Conservation (phyloP, 2,329 filamentous ascomycete species). For the Penicillium sp. region DNA sequence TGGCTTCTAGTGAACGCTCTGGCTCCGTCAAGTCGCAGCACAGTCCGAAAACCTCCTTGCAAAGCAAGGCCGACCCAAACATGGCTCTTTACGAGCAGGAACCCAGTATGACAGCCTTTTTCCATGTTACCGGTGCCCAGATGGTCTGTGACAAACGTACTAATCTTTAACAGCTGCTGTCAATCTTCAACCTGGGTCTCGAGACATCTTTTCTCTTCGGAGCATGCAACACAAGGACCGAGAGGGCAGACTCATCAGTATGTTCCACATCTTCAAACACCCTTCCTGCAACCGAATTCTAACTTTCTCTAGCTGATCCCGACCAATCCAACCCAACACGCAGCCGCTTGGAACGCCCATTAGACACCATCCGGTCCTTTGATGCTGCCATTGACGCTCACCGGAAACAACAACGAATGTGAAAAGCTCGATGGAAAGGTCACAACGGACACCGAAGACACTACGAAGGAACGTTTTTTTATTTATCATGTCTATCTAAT, state of each 20-base stretch:
- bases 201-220: constrained; percentile 64
- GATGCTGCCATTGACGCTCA: constrained; percentile 79
- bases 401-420: constrained; percentile 48
- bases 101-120: constrained; percentile 64
- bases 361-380: constrained; percentile 89
- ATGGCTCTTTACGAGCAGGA: constrained; percentile 81
- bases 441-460: not conserved
- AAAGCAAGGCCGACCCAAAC: constrained; percentile 82
- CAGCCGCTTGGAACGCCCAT: constrained; percentile 79
- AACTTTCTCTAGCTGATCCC: constrained; percentile 68
- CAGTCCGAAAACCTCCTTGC: constrained; percentile 45
- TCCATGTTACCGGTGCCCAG: not conserved
- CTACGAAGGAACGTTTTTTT: constrained; percentile 12
- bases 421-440: not conserved
- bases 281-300: not conserved
- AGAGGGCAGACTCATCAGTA: constrained; percentile 78
- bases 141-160: not conserved
- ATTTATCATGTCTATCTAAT: constrained; percentile 7
- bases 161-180: constrained; percentile 24
- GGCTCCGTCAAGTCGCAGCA: constrained; percentile 27
- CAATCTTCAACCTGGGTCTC: constrained; percentile 13
- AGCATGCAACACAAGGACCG: constrained; percentile 73
- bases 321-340: constrained; percentile 89
- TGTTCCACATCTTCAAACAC: constrained; percentile 12
- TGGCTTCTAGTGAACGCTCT: constrained; percentile 24